Percentiles rank a stretch among this genome's conserved stretches.
Conservation (phyloP, 768 basidiomycete genomes). For the Lactarius trivialis region DNA sequence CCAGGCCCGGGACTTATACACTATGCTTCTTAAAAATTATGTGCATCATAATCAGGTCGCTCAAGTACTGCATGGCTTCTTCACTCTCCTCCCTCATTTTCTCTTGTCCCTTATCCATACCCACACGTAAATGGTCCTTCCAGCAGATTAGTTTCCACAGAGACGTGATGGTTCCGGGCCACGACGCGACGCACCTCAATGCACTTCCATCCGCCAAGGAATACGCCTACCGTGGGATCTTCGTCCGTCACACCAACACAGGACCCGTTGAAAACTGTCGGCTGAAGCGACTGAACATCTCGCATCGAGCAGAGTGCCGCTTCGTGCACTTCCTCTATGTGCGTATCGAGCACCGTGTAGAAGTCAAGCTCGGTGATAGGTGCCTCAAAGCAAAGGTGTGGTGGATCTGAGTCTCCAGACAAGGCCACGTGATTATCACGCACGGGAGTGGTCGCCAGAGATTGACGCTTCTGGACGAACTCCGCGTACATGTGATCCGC, state of each 20-base stretch:
- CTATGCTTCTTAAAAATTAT: not conserved
- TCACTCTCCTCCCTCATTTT: not conserved
- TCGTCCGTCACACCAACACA: not conserved
- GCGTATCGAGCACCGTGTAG: not conserved
- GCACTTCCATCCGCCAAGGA: not conserved
- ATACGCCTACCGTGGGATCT: not conserved
- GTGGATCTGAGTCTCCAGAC: not conserved
- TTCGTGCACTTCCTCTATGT: not conserved
- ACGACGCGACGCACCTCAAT: conserved; percentile 8
- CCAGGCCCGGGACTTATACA: not conserved
- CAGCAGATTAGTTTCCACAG: not conserved
- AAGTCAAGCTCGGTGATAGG: conserved; percentile 1
- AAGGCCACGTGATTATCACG: not conserved
- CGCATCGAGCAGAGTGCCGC: not conserved
- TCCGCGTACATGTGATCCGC: not conserved
- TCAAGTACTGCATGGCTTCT: not conserved
- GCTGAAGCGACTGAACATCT: conserved; percentile 2
- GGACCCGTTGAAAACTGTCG: not conserved
- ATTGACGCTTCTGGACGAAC: not conserved
- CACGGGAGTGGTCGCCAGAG: not conserved
- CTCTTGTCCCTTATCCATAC: not conserved
- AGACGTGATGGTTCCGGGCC: not conserved
- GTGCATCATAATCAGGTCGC: not conserved
- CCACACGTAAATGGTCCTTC: not conserved
- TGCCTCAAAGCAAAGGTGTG: not conserved